phyloP scores from a whole-genome alignment of 2,329 filamentous ascomycete species.

The Cryphonectria nitschkei region DNA sequence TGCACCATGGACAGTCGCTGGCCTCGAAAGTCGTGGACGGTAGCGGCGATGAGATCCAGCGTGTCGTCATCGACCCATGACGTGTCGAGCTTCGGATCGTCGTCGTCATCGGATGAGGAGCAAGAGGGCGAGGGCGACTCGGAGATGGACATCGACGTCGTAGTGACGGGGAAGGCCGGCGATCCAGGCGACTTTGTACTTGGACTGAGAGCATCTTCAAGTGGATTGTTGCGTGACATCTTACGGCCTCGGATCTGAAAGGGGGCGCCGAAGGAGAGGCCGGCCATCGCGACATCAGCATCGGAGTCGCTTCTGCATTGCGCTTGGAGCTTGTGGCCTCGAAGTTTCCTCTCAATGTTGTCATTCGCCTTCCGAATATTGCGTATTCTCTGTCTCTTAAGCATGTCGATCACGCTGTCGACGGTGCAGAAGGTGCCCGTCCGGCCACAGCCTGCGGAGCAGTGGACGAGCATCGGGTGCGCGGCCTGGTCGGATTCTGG shows the following conservation, averaged over 20 bases:
- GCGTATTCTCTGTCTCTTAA: slow-evolving; percentile 75
- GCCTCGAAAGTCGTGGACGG: slow-evolving; percentile 86
- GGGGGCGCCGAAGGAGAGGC: slow-evolving; percentile 16
- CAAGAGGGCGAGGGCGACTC: slow-evolving; percentile 23
- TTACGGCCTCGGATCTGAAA: slow-evolving; percentile 30
- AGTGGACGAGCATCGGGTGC: slow-evolving; percentile 88
- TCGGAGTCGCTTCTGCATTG: slow-evolving; percentile 40
- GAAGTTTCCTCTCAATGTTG: slow-evolving; percentile 33
- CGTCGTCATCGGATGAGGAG: slow-evolving; percentile 27
- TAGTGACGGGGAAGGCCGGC: slow-evolving; percentile 37
- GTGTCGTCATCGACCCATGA: slow-evolving; percentile 72
- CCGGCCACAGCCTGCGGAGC: slow-evolving; percentile 91
- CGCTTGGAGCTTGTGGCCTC: slow-evolving; percentile 29
- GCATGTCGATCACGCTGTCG: slow-evolving; percentile 93
- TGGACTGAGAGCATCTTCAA: slow-evolving; percentile 27
- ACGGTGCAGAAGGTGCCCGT: slow-evolving; percentile 97
- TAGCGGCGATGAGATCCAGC: slow-evolving; percentile 80
- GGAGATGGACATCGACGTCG: slow-evolving; percentile 31
- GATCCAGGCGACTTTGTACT: slow-evolving; percentile 24
- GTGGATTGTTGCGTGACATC: slow-evolving; percentile 13
- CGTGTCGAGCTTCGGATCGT: slow-evolving; percentile 45
- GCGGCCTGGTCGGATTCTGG: slow-evolving; percentile 57
- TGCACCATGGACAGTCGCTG: slow-evolving; percentile 97
- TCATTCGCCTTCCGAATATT: slow-evolving; percentile 33
- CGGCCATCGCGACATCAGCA: slow-evolving; percentile 52